Base-by-base conservation (phyloP, 257 asterid species). In the Marsdenia floribunda region DNA sequence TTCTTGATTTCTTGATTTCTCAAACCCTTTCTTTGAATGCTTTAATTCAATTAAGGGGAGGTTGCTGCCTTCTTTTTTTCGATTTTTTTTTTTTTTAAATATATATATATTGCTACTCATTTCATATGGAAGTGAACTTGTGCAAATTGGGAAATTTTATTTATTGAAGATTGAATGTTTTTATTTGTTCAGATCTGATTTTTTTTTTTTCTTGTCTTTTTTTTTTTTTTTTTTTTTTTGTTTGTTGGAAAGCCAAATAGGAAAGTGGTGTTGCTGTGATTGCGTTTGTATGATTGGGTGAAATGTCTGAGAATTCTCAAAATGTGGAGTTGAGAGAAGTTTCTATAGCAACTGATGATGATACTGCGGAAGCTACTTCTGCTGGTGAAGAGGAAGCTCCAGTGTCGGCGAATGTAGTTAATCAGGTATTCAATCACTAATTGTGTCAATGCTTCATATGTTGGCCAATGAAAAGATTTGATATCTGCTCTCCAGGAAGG, bases 281-380 rank as follows among this genome's bases (percentile, higher is more conserved):
- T 64, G 72, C 49, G 74, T 54, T 74, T 74, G 64, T 76, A 68
- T 84, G 88, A 82, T 84, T 81, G 86, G 78, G 80, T 50, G 81
- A 85, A 79, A 91, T 91, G 97, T 82, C 86, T n/a, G 88, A 87
- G 77, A 81, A 77, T 75, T 75, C 80, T 50, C 85, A 64, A 46
- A 59, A 71, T 18, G 76, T 71, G 19, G 61, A 75, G 67, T 70
- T 74, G 35, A 63, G 70, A 69, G 86, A 85, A 71, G 85, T 78
- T 65, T 80, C 86, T 78, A 58, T 84, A 74, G 87, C 91, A 84
- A 86, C 58, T 79, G 88, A 80, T 80, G 86, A 75, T 78, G 88
- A 70, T 49, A 82, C 71, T 55, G 68, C 55, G 81, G 87, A 71
- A 47, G 71, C 80, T 63, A 63, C 78, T 71, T 24, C 29, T 75